Conservation (phyloP, 306 rosid species). For the Corylus americana region DNA sequence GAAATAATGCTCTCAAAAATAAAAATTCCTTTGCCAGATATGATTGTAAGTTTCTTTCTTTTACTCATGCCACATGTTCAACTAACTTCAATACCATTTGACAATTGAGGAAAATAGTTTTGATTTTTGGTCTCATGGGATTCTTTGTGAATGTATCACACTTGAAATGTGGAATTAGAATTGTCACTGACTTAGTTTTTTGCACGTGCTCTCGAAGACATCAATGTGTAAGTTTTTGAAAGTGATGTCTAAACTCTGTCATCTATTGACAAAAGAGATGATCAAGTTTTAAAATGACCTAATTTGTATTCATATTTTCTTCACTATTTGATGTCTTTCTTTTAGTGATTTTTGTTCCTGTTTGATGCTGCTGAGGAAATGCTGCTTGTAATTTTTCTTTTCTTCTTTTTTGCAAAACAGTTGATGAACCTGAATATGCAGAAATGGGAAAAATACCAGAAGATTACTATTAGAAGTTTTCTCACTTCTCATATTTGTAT, state of each 20-base stretch:
- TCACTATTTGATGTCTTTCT: neutral
- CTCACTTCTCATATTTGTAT: neutral
- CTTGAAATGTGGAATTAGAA: constrained; percentile 3
- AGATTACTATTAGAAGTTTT: neutral
- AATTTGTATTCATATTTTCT: neutral
- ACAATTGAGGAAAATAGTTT: neutral
- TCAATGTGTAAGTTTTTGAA: neutral
- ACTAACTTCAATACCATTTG: neutral
- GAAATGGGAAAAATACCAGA: neutral
- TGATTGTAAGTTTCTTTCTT: constrained; percentile 50
- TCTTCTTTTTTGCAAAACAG: neutral
- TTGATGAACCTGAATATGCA: neutral
- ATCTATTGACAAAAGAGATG: neutral
- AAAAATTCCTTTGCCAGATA: constrained; percentile 57
- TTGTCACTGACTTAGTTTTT: neutral
- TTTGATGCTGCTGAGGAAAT: neutral
- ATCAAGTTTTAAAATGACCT: neutral
- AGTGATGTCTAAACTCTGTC: neutral
- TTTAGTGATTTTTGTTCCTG: neutral
- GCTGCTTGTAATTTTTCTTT: neutral
- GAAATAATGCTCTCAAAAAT: constrained; percentile 68
- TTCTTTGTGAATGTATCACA: constrained; percentile 1
- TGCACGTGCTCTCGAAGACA: neutral
- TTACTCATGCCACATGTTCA: neutral
- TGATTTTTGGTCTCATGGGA: neutral